Conservation (phyloP, 2,329 filamentous ascomycete species). For the Pestalotiopsis sp. region DNA sequence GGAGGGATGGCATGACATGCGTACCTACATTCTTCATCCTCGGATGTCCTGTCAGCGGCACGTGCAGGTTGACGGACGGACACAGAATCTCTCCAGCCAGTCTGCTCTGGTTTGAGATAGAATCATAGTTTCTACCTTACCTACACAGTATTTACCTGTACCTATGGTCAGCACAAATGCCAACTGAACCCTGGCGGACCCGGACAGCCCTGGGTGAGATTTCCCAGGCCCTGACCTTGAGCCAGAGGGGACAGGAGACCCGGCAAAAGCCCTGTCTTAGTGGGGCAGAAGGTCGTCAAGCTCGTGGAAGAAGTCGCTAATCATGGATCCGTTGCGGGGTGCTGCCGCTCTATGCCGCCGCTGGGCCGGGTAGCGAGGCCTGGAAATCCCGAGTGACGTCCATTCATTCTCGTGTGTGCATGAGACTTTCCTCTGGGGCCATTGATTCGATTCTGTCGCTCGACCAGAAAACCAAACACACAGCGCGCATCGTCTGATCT, state of each 20-base stretch:
- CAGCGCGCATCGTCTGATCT: neutral
- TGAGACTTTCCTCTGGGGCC: neutral
- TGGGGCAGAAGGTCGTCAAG: neutral
- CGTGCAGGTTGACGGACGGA: neutral
- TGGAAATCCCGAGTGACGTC: conserved; percentile 27
- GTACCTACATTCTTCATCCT: neutral
- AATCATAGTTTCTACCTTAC: neutral
- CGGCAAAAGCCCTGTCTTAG: neutral
- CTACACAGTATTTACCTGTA: neutral
- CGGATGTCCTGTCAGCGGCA: neutral
- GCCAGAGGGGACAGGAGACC: neutral
- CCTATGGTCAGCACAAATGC: neutral
- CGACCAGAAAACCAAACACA: neutral
- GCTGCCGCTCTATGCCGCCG: conserved; percentile 13
- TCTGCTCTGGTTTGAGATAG: neutral
- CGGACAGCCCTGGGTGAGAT: neutral
- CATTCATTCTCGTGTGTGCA: conserved; percentile 6
- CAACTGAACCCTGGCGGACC: neutral
- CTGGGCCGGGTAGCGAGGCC: conserved; percentile 13
- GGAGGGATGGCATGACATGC: neutral
- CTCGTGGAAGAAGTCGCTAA: conserved; percentile 3
- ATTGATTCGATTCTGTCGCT: neutral
- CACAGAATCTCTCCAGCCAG: neutral
- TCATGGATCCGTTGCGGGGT: conserved; percentile 10
- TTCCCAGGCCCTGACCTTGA: neutral